Evolutionary conservation across 2,329 filamentous ascomycete species (phyloP).

Genomic region (Xenosphaeropsis pyriputrescens): DNA sequence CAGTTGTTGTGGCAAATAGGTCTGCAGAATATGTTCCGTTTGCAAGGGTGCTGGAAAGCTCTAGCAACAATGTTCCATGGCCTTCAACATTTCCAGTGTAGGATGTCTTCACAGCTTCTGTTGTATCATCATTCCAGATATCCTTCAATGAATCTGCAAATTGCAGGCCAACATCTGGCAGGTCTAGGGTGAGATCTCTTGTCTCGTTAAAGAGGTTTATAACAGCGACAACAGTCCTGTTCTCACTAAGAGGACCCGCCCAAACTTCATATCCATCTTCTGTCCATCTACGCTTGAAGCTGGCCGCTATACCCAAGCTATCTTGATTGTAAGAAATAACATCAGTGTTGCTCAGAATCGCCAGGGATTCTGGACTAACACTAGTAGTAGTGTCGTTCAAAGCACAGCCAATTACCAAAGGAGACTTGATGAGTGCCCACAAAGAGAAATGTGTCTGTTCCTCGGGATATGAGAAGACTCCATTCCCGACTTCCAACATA

Average conservation of each 20-base stretch:
- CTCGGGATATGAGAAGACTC: conserved; percentile 10
- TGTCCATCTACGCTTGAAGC: conserved; percentile 6
- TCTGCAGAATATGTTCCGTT: conserved; percentile 5
- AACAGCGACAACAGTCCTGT: conserved; percentile 10
- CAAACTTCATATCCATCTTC: conserved; percentile 13
- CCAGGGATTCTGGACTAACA: conserved; percentile 4
- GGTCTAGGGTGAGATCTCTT: conserved; percentile 8
- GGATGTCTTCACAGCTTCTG: conserved; percentile 7
- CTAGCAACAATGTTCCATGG: conserved; percentile 11
- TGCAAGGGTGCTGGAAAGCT: conserved; percentile 6
- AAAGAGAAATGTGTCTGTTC: conserved; percentile 8
- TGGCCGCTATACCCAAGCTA: conserved; percentile 4
- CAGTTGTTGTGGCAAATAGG: conserved; percentile 5
- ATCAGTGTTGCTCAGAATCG: conserved; percentile 10
- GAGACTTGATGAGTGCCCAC: conserved; percentile 10
- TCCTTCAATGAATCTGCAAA: conserved; percentile 9
- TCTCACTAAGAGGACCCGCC: conserved; percentile 10
- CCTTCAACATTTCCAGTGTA: conserved; percentile 8
- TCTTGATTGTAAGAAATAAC: conserved; percentile 11
- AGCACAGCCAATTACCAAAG: conserved; percentile 9
- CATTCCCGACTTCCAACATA: conserved; percentile 11
- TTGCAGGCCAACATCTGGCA: conserved; percentile 12
- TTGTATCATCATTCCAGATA: conserved; percentile 8
- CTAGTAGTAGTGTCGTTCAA: conserved; percentile 2
- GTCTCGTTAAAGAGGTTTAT: conserved; percentile 8